Base-by-base conservation (phyloP, 2,329 filamentous ascomycete species). In the Fusarium sp. region DNA sequence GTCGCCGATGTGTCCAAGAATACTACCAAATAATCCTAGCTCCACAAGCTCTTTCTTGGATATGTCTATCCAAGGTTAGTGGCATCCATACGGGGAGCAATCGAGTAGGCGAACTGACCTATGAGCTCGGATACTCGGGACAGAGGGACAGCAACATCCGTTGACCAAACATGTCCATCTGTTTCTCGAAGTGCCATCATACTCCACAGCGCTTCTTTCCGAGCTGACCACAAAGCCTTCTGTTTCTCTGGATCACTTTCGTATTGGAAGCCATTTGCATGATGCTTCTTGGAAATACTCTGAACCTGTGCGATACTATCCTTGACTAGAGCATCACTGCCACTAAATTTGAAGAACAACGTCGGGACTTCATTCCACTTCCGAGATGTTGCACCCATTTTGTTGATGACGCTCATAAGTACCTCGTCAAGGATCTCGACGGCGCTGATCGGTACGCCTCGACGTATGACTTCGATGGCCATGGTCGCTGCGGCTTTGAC, bases 371-470 rank as follows among this genome's bases (percentile, higher is more conserved):
- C 93, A 73, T 91, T 88, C 93, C 93, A 96, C 39, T 88, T 88
- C 8, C 88, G 84, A 11, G 89, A 87, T 1, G 92, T 94, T 5
- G 90, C 90, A 1, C 92, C 92, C 17, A 91, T 89, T 59, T 90
- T 86, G 82, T 96, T 96, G 79, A 96, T 91, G 0, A 96, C 92
- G 68, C 86, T 88, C 94, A 96, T 96, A 81, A 95, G 93, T 3
- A 96, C 92, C 60, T 96, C 93, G 77, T 96, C 94, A 91, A 96
- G 94, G 75, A 96, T 90, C 82, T 96, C 94, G 88, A 95, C 92
- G 5, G 92, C 92, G 1, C 91, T 92, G 9, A 95, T 88, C 0
- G 92, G 93, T 3, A 95, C 86, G 0, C 92, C 93, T 3, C 90
- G 87, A 73, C 93, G 90, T 86, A 96, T 93, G 17, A 96, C 89